phyloP scores from a whole-genome alignment of 768 basidiomycete genomes.

The Agrocybe praecox region DNA sequence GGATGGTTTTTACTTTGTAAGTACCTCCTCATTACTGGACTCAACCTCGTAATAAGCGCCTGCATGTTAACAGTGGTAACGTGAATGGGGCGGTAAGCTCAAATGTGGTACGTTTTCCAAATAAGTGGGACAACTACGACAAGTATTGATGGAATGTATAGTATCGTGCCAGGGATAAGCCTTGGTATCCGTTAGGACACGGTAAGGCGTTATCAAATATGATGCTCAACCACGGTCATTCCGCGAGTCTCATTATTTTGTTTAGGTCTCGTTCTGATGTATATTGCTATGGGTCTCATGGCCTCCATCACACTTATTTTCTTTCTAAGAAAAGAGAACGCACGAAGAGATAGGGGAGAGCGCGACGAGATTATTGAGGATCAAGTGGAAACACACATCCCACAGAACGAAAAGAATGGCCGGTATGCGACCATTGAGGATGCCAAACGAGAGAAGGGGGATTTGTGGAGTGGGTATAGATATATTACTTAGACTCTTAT shows the following conservation, averaged over 20 bases:
- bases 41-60: background rate
- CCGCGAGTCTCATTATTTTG: background rate
- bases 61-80: slow-evolving; percentile 50
- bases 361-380: slow-evolving; percentile 64
- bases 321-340: slow-evolving; percentile 59
- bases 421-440: slow-evolving; percentile 58
- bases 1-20: slow-evolving; percentile 68
- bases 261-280: slow-evolving; percentile 69
- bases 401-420: slow-evolving; percentile 50
- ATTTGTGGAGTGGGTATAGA: slow-evolving; percentile 74
- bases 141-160: slow-evolving; percentile 18
- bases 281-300: slow-evolving; percentile 66
- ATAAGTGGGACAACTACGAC: background rate
- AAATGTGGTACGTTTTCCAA: slow-evolving; percentile 60
- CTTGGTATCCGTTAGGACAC: slow-evolving; percentile 59
- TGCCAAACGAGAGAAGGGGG: slow-evolving; percentile 69
- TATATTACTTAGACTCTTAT: slow-evolving; percentile 50
- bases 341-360: slow-evolving; percentile 64
- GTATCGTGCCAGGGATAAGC: slow-evolving; percentile 67
- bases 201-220: slow-evolving; percentile 19
- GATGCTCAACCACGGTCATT: too few relatives aligned
- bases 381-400: slow-evolving; percentile 28
- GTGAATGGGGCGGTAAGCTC: slow-evolving; percentile 80
- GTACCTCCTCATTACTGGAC: slow-evolving; percentile 15
- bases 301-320: slow-evolving; percentile 36